Base-by-base conservation (phyloP, 192 early-diverging fungal species). In the Backusella parvicylindrica region DNA sequence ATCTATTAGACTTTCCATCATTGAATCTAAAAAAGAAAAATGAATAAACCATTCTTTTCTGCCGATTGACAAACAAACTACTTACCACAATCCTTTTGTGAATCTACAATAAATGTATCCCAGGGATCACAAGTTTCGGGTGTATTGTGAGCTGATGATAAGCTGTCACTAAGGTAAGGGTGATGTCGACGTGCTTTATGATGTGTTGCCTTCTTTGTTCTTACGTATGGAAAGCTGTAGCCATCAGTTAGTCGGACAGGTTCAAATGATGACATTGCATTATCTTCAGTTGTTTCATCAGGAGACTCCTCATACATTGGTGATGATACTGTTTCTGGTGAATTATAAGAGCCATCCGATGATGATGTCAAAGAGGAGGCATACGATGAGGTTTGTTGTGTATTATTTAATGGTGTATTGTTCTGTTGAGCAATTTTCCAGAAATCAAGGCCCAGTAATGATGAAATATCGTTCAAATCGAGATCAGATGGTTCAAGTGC, bases 341-440 rank as follows among this genome's bases (percentile, higher is more conserved):
- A 68, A 9, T 68, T 68, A 35, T 35, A 68, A 13, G 66, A 68
- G 6, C 68, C 28, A 28, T 70, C 68, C 11, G 53, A 60, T 0
- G 68, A 69, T 13, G 66, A 68, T 12, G 68, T 47, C 13, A 70
- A 41, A 1, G 68, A 70, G 37, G 68, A 70, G 16, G 68, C 68
- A 30, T 70, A 70, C 5, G 33, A 38, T 70, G 66, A 21, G 5
- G 11, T 68, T 21, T 28, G 21, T 8, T 70, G 68, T 16, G 35
- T 21, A 7, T 21, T 12, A 40, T 37, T 12, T 21, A 41, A 43
- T 8, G 37, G 23, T 70, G 68, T 70, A 30, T 70, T 38, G 38
- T 38, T 70, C 15, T 70, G 37, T 18, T 70, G 68, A 41, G 68
- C 68, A 15, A 70, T 70, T 47, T 70, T 70, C 68, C 68, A 70